Percentiles rank a stretch among this genome's conserved stretches.
Conservation (phyloP, 192 early-diverging fungal species). For the Lobosporangium transversale region DNA sequence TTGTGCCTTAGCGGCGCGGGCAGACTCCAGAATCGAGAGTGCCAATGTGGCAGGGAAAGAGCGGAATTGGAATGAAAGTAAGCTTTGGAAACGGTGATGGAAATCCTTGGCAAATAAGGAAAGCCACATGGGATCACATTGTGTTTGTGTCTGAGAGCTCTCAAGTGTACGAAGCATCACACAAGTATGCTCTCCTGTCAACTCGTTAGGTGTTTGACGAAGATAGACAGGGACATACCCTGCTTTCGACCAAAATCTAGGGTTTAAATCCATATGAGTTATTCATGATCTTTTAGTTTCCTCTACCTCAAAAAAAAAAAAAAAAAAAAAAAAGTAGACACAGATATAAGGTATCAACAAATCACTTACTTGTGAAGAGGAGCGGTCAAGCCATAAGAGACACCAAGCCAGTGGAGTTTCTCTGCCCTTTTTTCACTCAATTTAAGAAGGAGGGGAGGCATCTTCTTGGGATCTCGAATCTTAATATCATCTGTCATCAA, state of each 20-base stretch:
- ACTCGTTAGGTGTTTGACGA: constrained; percentile 95
- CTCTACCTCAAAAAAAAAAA: not conserved
- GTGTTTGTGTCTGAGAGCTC: constrained; percentile 54
- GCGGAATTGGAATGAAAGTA: constrained; percentile 90
- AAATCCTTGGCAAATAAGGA: constrained; percentile 92
- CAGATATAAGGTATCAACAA: not conserved
- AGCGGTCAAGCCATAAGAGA: constrained; percentile 92
- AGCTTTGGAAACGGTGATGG: constrained; percentile 85
- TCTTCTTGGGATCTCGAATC: constrained; percentile 85
- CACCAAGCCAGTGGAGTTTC: constrained; percentile 94
- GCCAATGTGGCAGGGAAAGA: constrained; percentile 84
- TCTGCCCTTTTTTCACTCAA: constrained; percentile 83
- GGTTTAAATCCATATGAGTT: too few species aligned
- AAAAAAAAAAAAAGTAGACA: not conserved
- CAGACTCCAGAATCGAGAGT: constrained; percentile 85
- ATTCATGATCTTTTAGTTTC: not conserved
- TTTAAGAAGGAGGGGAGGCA: constrained; percentile 93
- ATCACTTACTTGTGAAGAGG: constrained; percentile 76
- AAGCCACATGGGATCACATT: constrained; percentile 80
- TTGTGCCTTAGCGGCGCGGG: constrained; percentile 64
- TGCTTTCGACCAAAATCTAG: constrained; percentile 89
- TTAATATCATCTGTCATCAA: constrained; percentile 77
- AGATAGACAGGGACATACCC: constrained; percentile 94
- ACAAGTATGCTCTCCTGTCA: constrained; percentile 98
- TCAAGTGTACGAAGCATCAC: constrained; percentile 92